A percentile compares a stretch with the other conserved stretches of the same genome.
Conservation (phyloP, 768 basidiomycete genomes). For the Russula lepida region DNA sequence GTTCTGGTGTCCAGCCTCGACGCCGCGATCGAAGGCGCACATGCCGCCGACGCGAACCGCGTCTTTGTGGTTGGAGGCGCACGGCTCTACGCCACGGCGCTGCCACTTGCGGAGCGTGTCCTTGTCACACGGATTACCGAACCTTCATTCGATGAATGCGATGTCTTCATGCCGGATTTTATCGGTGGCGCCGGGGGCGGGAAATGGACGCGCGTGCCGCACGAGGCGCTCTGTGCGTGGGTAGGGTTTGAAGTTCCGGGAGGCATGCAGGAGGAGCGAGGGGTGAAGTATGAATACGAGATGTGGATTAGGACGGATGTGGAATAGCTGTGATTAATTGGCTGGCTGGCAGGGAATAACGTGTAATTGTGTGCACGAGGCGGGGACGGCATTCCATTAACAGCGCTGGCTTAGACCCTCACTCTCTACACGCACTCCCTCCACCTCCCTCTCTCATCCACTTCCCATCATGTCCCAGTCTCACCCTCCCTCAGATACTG, state of each 20-base stretch:
- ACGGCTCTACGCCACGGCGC: slow-evolving; percentile 64
- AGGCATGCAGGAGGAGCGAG: slow-evolving; percentile 76
- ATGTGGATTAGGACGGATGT: slow-evolving; percentile 85
- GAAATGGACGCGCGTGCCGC: slow-evolving; percentile 50
- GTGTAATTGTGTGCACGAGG: slow-evolving; percentile 14
- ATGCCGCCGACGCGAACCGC: slow-evolving; percentile 37
- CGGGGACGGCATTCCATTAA: slow-evolving; percentile 2
- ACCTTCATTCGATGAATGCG: slow-evolving; percentile 74
- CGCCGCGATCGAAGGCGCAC: slow-evolving; percentile 19
- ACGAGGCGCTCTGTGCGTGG: slow-evolving; percentile 66
- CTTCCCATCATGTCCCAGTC: slow-evolving; percentile 10
- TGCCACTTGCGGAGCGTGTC: slow-evolving; percentile 65
- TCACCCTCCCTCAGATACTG: neutral
- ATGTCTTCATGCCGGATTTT: slow-evolving; percentile 81
- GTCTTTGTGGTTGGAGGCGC: slow-evolving; percentile 90
- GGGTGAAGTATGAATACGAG: slow-evolving; percentile 82
- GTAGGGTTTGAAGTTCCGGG: slow-evolving; percentile 69
- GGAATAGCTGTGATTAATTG: slow-evolving; percentile 17
- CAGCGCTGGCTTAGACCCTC: neutral
- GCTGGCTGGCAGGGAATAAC: neutral
- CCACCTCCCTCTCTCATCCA: neutral
- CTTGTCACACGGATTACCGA: slow-evolving; percentile 77
- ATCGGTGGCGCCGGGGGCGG: slow-evolving; percentile 24
- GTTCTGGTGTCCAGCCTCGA: slow-evolving; percentile 38
- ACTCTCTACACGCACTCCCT: neutral